phyloP scores from a whole-genome alignment of 805 yeast genomes.

The Candida rishiriensis region DNA sequence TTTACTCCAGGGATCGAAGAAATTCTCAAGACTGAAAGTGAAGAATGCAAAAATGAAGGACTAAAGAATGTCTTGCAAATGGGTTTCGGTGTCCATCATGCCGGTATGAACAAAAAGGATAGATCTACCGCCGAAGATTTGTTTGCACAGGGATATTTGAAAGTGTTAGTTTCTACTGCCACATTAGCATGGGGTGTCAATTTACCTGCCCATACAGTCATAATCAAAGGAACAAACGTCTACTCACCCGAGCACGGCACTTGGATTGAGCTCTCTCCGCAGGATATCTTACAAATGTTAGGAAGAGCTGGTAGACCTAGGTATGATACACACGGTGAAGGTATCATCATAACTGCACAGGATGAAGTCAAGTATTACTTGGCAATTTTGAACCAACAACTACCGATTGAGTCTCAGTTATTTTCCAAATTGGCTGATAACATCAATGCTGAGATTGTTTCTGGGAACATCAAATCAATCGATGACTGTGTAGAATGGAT shows the following conservation, averaged over 20 bases:
- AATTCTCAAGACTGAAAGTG: constrained; percentile 61
- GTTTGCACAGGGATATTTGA: constrained; percentile 84
- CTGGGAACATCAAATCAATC: constrained; percentile 57
- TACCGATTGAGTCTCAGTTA: constrained; percentile 89
- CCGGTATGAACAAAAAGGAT: constrained; percentile 73
- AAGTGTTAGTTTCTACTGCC: constrained; percentile 83
- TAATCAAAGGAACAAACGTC: constrained; percentile 88
- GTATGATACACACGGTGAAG: constrained; percentile 89
- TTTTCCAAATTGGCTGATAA: constrained; percentile 66
- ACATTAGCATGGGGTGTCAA: constrained; percentile 98
- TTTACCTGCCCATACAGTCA: constrained; percentile 91
- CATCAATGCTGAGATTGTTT: constrained; percentile 81
- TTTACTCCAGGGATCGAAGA: constrained; percentile 56
- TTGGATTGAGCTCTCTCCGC: constrained; percentile 92
- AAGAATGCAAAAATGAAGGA: constrained; percentile 45
- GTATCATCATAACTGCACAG: constrained; percentile 85
- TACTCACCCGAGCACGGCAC: constrained; percentile 87
- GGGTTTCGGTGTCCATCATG: constrained; percentile 91
- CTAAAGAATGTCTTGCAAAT: constrained; percentile 56
- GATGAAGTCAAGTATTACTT: constrained; percentile 83
- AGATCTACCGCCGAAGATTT: constrained; percentile 77
- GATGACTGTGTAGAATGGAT: constrained; percentile 80
- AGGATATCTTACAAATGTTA: constrained; percentile 93
- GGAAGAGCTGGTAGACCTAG: constrained; percentile 98
- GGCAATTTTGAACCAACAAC: constrained; percentile 84